Evolutionary conservation across 139 green algal genomes (phyloP).

Genomic region (Closterium sp.): DNA sequence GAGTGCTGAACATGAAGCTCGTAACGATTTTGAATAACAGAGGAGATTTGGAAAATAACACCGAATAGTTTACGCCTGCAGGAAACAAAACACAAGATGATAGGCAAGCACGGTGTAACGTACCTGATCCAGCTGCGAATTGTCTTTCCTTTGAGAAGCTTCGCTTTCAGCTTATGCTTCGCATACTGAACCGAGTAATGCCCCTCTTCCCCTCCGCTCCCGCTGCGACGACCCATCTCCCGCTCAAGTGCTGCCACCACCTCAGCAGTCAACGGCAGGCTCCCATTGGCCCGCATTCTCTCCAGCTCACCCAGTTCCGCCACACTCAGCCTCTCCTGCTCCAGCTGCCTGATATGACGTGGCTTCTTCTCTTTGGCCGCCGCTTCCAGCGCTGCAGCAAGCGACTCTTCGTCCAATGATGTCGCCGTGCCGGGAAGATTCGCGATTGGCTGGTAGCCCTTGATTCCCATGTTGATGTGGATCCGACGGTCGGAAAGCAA

Average conservation of each 20-base stretch:
- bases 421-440: background rate
- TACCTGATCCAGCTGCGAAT: background rate
- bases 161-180: background rate
- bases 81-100: too few species aligned
- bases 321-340: background rate
- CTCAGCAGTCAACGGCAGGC: background rate
- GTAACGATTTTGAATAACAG: background rate
- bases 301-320: background rate
- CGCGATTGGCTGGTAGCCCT: background rate
- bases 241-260: background rate
- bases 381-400: background rate
- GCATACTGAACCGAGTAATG: background rate
- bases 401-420: background rate
- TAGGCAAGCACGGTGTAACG: too few species aligned
- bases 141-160: background rate
- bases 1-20: background rate
- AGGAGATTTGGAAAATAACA: too few species aligned
- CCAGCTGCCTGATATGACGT: background rate
- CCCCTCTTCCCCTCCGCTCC: background rate
- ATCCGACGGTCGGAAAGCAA: conserved; percentile 22
- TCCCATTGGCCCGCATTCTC: background rate
- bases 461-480: conserved; percentile 48
- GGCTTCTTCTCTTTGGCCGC: background rate
- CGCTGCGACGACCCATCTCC: background rate
- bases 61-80: too few species aligned